phyloP scores from a whole-genome alignment of 768 basidiomycete species.

The Lactarius vividus region DNA sequence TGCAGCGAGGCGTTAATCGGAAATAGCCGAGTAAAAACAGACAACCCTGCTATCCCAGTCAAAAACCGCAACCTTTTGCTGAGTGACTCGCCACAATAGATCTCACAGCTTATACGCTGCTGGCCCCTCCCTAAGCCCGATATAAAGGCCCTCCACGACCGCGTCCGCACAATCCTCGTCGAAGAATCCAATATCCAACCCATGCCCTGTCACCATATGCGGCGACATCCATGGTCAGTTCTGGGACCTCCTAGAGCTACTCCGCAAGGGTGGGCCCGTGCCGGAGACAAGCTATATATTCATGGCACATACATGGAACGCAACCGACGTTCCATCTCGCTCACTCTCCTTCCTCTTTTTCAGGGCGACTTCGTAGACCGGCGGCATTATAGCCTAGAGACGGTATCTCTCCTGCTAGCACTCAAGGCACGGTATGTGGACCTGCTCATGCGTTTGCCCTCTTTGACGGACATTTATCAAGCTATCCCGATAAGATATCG shows the following conservation, averaged over 20 bases:
- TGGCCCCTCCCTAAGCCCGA: slow-evolving; percentile 86
- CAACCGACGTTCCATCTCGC: slow-evolving; percentile 20
- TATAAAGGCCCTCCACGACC: slow-evolving; percentile 91
- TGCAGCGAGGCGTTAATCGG: too few relatives aligned
- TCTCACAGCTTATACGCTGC: slow-evolving; percentile 82
- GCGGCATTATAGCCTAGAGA: slow-evolving; percentile 94
- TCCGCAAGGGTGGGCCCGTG: slow-evolving; percentile 80
- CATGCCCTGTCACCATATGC: slow-evolving; percentile 92
- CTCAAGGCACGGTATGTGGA: slow-evolving; percentile 77
- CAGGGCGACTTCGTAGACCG: slow-evolving; percentile 98
- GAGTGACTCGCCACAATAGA: slow-evolving; percentile 52
- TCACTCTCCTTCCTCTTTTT: slow-evolving; percentile 16
- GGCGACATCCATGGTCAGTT: slow-evolving; percentile 98
- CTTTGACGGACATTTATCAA: slow-evolving; percentile 32
- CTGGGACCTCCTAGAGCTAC: slow-evolving; percentile 91
- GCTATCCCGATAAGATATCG: slow-evolving; percentile 91
- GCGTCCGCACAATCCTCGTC: slow-evolving; percentile 83
- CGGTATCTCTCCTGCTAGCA: slow-evolving; percentile 82
- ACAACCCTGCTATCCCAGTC: not conserved
- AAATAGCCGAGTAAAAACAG: too few relatives aligned
- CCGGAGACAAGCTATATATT: slow-evolving; percentile 93
- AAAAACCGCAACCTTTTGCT: not conserved
- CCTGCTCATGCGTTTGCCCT: not conserved
- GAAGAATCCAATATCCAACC: slow-evolving; percentile 99
- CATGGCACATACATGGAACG: slow-evolving; percentile 70